Conservation (phyloP, 768 basidiomycete species). For the Multifurca ochricompacta region DNA sequence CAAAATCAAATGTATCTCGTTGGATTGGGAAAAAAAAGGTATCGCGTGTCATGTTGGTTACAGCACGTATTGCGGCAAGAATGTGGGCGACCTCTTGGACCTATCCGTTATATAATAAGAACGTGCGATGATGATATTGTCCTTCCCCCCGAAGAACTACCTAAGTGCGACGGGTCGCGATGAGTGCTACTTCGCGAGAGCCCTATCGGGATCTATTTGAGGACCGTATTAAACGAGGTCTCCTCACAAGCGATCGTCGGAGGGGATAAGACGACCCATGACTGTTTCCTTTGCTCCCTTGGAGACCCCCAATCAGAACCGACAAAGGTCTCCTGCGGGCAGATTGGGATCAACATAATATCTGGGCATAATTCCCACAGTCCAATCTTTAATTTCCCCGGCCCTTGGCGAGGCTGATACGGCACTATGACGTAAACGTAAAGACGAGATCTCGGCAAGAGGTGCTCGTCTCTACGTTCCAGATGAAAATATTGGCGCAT, state of each 20-base stretch:
- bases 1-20: not conserved
- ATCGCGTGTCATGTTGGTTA: not conserved
- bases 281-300: constrained; percentile 1
- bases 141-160: not conserved
- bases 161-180: not conserved
- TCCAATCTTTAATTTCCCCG: not conserved
- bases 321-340: not conserved
- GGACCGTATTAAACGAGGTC: not conserved
- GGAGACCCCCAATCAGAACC: constrained; percentile 1
- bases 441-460: not conserved
- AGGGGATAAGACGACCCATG: not conserved
- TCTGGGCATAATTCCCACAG: not conserved
- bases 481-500: not conserved
- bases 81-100: not conserved
- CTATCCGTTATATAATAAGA: not conserved
- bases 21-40: not conserved
- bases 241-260: not conserved
- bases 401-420: not conserved
- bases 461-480: too few species aligned
- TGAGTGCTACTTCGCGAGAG: not conserved
- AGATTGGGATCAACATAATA: not conserved
- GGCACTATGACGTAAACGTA: not conserved
- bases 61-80: not conserved
- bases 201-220: not conserved
- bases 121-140: not conserved